Conservation (phyloP, 257 asterid genomes). For the Capsicum chinense region DNA sequence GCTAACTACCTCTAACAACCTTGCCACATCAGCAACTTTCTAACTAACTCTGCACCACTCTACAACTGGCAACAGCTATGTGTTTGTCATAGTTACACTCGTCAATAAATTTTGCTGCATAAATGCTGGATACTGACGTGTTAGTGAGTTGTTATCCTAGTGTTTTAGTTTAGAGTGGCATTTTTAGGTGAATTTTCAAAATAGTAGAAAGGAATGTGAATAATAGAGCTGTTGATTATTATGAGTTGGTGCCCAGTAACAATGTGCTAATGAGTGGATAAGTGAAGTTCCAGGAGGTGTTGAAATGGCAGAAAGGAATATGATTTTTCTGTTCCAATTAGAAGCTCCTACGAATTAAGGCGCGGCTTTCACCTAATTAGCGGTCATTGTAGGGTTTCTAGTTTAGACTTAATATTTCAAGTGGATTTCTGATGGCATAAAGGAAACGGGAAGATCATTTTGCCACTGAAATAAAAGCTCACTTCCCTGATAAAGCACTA, state of each 20-base stretch:
- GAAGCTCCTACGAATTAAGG: background rate
- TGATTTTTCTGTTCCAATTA: background rate
- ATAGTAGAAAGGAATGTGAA: background rate
- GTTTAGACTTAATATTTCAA: conserved; percentile 10
- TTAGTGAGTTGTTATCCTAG: background rate
- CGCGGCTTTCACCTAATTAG: background rate
- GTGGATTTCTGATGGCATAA: conserved; percentile 6
- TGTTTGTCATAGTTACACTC: too few relatives aligned
- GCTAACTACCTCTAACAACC: too few relatives aligned
- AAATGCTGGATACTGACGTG: background rate
- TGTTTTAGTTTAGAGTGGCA: background rate
- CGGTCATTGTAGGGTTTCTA: background rate
- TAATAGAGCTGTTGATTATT: background rate
- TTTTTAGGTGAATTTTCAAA: background rate
- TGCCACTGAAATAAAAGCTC: background rate
- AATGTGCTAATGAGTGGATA: conserved; percentile 8
- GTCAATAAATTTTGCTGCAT: too few relatives aligned
- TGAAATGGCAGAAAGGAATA: background rate
- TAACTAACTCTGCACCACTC: too few relatives aligned
- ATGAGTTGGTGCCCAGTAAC: background rate
- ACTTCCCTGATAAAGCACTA: background rate
- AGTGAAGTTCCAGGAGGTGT: background rate
- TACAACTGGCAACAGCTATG: too few relatives aligned
- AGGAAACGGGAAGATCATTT: background rate
- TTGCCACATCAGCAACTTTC: too few relatives aligned